Percentiles rank a stretch among this genome's conserved stretches.
phyloP scores from a whole-genome alignment of 768 basidiomycete species.

The Tulasnella calospora region DNA sequence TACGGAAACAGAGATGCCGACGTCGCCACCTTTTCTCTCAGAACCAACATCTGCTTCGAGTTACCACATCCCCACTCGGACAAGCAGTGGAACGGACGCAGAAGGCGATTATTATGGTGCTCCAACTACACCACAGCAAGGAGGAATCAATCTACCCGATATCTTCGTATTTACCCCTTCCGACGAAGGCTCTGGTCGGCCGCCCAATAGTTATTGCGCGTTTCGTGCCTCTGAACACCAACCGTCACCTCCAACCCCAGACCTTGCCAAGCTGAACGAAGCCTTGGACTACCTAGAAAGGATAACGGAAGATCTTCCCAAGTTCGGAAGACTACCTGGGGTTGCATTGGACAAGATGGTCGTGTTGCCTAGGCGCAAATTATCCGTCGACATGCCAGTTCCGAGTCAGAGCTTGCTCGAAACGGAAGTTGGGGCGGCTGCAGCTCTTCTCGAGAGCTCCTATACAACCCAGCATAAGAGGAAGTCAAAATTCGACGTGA shows the following conservation, averaged over 20 bases:
- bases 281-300: constrained; percentile 18
- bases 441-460: neutral
- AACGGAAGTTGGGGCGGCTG: neutral
- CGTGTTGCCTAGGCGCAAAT: neutral
- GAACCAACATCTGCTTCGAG: neutral
- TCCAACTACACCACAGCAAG: neutral
- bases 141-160: neutral
- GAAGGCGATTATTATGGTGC: neutral
- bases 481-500: neutral
- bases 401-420: neutral
- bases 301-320: constrained; percentile 19
- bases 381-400: neutral
- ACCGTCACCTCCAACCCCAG: constrained; percentile 14
- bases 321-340: neutral
- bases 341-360: neutral
- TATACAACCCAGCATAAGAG: neutral
- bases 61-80: neutral
- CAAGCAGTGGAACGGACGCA: neutral
- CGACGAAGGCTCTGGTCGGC: neutral
- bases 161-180: constrained; percentile 22
- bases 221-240: constrained; percentile 13
- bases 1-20: neutral
- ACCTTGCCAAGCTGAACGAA: constrained; percentile 10
- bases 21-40: neutral
- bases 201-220: constrained; percentile 11